Evolutionary conservation across 2,329 filamentous ascomycete species (phyloP).

Genomic region (Pseudovirgaria hyperparasitica): DNA sequence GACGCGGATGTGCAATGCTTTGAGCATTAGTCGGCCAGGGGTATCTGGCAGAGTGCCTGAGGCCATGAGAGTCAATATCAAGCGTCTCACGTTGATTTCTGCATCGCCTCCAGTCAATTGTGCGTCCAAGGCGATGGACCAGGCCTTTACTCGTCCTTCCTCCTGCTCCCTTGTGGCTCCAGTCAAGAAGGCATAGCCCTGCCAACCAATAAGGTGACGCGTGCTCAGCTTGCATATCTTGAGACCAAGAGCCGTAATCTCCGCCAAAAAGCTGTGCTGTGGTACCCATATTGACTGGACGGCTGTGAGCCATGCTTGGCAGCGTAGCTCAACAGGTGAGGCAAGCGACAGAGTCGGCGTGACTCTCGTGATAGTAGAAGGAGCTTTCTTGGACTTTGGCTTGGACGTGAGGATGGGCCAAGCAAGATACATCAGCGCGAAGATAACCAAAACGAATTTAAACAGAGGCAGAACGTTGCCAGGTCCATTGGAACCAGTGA

Average conservation of each 20-base stretch:
- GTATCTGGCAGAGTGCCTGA: constrained; percentile 78
- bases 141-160: constrained; percentile 74
- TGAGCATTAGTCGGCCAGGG: constrained; percentile 74
- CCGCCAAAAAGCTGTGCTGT: constrained; percentile 72
- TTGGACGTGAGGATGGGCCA: constrained; percentile 46
- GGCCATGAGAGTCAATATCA: constrained; percentile 76
- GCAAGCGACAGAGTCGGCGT: constrained; percentile 55
- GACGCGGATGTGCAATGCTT: constrained; percentile 82
- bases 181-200: constrained; percentile 65
- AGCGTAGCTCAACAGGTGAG: constrained; percentile 72
- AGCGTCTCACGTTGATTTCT: constrained; percentile 76
- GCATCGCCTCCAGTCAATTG: constrained; percentile 83
- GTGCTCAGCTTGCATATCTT: constrained; percentile 75
- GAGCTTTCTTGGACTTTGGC: constrained; percentile 34
- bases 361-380: constrained; percentile 25
- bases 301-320: constrained; percentile 84
- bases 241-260: constrained; percentile 65
- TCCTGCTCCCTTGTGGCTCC: constrained; percentile 78
- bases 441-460: constrained; percentile 38
- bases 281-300: constrained; percentile 90
- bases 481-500: too few species aligned
- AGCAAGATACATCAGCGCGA: constrained; percentile 43
- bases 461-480: constrained; percentile 32
- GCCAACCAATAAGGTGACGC: constrained; percentile 63
- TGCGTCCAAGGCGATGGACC: constrained; percentile 86